phyloP scores from a whole-genome alignment of 148 eudicot genomes.

The Vaccinium vitisidaea region DNA sequence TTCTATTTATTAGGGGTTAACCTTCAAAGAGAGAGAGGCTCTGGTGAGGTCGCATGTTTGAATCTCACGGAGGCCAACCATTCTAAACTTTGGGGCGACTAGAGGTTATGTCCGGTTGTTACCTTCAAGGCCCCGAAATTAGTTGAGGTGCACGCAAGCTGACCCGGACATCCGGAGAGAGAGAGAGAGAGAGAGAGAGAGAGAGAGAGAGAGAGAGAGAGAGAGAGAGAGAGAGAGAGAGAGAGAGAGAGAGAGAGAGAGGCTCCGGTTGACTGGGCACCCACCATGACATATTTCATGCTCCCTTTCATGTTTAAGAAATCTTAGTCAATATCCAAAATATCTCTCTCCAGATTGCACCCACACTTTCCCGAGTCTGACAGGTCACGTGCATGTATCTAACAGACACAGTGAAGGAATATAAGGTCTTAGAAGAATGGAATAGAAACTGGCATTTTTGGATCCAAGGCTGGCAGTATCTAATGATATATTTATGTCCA shows the following conservation, averaged over 20 bases:
- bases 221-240: no score
- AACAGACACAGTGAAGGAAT: conserved; percentile 34
- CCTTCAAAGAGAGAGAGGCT: no score
- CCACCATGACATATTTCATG: conserved; percentile 3
- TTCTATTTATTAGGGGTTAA: no score
- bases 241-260: not conserved
- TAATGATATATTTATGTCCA: conserved; percentile 26
- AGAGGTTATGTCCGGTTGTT: no score
- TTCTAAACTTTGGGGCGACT: no score
- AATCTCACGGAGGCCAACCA: no score
- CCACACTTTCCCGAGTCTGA: conserved; percentile 13
- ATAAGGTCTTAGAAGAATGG: conserved; percentile 56
- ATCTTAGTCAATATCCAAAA: conserved; percentile 6
- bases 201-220: no score
- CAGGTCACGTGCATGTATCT: conserved; percentile 23
- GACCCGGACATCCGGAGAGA: no score
- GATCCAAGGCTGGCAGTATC: conserved; percentile 27
- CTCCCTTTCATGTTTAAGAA: not conserved
- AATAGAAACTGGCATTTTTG: conserved; percentile 44
- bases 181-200: no score
- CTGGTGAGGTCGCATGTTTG: no score
- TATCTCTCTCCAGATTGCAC: not conserved
- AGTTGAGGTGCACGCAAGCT: no score
- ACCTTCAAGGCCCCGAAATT: no score
- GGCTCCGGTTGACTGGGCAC: not conserved